phyloP scores from a whole-genome alignment of 139 green algal genomes.

The Bryopsis sp. region DNA sequence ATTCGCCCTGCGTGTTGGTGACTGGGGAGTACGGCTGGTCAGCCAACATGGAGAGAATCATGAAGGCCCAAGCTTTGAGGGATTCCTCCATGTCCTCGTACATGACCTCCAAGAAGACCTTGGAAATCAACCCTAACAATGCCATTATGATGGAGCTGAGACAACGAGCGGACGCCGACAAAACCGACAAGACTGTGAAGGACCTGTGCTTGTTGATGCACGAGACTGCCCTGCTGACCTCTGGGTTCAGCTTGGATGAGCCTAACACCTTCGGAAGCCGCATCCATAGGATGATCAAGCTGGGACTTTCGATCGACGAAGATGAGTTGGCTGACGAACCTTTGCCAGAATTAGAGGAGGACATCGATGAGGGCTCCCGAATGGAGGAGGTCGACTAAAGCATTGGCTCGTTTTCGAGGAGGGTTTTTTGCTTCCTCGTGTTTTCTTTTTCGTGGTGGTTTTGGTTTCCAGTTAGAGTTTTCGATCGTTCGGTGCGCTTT shows the following conservation, averaged over 20 bases:
- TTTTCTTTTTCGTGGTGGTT: too few relatives aligned
- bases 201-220: conserved; percentile 97
- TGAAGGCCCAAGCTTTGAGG: conserved; percentile 97
- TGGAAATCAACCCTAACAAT: conserved; percentile 99
- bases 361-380: conserved; percentile 81
- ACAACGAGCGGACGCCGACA: conserved; percentile 84
- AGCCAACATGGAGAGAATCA: conserved; percentile 99
- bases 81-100: conserved; percentile 94
- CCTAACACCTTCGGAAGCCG: conserved; percentile 91
- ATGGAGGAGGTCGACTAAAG: conserved; percentile 96
- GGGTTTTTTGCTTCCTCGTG: too few relatives aligned
- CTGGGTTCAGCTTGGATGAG: conserved; percentile 96
- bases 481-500: neutral
- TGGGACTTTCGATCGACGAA: conserved; percentile 96
- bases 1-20: conserved; percentile 98
- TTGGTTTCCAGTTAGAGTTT: neutral
- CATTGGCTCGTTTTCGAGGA: conserved; percentile 1
- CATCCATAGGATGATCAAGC: conserved; percentile 99
- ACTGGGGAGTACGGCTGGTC: conserved; percentile 99
- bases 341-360: conserved; percentile 88
- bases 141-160: conserved; percentile 89
- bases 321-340: conserved; percentile 70
- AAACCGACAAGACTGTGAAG: conserved; percentile 99
- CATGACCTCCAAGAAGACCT: conserved; percentile 98
- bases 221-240: conserved; percentile 94